A percentile compares a stretch with the other conserved stretches of the same genome.
Evolutionary conservation across 2,329 filamentous ascomycete species (phyloP).

Genomic region (Neoascochyta sp.): DNA sequence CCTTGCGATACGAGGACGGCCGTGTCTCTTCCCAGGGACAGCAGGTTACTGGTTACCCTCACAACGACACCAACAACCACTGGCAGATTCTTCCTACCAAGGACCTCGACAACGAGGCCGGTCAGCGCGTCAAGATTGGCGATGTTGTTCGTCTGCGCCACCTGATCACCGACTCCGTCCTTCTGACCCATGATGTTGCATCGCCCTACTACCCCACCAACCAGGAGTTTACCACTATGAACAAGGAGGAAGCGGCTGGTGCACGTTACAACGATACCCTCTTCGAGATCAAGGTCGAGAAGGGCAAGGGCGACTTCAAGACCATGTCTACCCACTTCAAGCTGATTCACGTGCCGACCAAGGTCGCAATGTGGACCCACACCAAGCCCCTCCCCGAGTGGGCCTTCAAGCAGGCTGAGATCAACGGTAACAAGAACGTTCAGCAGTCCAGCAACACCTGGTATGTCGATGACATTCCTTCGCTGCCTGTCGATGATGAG

Average conservation of each 20-base stretch:
- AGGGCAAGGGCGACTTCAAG: slow-evolving; percentile 78
- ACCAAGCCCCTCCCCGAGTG: slow-evolving; percentile 92
- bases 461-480: slow-evolving; percentile 89
- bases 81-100: slow-evolving; percentile 83
- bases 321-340: slow-evolving; percentile 92
- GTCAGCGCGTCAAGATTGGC: slow-evolving; percentile 71
- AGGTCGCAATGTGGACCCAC: slow-evolving; percentile 99
- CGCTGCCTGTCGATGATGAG: slow-evolving; percentile 64
- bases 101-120: slow-evolving; percentile 49
- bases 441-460: slow-evolving; percentile 87
- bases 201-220: slow-evolving; percentile 96
- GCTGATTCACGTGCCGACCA: slow-evolving; percentile 87
- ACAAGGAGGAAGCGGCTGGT: slow-evolving; percentile 66
- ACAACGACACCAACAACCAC: slow-evolving; percentile 98
- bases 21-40: slow-evolving; percentile 95
- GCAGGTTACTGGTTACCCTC: slow-evolving; percentile 96
- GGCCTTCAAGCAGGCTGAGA: slow-evolving; percentile 96
- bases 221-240: slow-evolving; percentile 91
- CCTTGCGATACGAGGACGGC: slow-evolving; percentile 93
- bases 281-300: slow-evolving; percentile 91
- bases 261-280: slow-evolving; percentile 81
- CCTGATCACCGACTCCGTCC: slow-evolving; percentile 75
- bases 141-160: slow-evolving; percentile 85
- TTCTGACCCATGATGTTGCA: slow-evolving; percentile 93
- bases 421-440: slow-evolving; percentile 98